Evolutionary conservation across 805 yeast genomes (phyloP).

Genomic region (Suhomyces pyralidae): DNA sequence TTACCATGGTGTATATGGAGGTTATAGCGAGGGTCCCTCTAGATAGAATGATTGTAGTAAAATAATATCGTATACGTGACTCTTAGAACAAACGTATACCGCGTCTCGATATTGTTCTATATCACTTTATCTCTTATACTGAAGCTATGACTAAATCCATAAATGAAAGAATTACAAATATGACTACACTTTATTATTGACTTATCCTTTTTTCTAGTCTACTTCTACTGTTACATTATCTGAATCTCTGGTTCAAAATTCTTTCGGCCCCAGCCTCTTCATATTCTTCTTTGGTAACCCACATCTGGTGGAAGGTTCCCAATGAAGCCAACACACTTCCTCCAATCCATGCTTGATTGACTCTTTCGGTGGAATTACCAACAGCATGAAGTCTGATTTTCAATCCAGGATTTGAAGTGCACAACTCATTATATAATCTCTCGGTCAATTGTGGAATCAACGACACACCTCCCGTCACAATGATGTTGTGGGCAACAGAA

Average conservation of each 20-base stretch:
- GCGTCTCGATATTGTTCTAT: too few relatives aligned
- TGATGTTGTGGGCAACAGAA: conserved; percentile 82
- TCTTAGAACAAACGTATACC: too few relatives aligned
- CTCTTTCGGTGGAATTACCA: conserved; percentile 75
- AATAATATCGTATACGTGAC: neutral
- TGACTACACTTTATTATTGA: neutral
- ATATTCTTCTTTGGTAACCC: conserved; percentile 87
- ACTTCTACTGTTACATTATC: conserved; percentile 35
- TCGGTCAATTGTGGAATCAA: conserved; percentile 80
- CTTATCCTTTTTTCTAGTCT: neutral
- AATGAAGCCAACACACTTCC: conserved; percentile 84
- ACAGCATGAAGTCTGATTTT: conserved; percentile 80
- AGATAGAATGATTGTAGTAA: too few relatives aligned
- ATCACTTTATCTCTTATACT: neutral
- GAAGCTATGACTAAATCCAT: too few relatives aligned
- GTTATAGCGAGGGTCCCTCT: neutral
- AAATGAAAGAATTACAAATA: too few relatives aligned
- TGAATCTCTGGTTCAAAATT: conserved; percentile 75
- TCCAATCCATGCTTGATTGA: conserved; percentile 85
- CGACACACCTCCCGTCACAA: conserved; percentile 82
- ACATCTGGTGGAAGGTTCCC: conserved; percentile 92
- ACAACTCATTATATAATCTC: conserved; percentile 67
- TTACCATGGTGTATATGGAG: neutral
- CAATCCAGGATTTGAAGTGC: conserved; percentile 72
- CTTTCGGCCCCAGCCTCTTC: conserved; percentile 86